Evolutionary conservation across 106 monocot species (phyloP), one percentile per base, ranked within the genome.

Genomic region (Alisma plantagoaquatica): DNA sequence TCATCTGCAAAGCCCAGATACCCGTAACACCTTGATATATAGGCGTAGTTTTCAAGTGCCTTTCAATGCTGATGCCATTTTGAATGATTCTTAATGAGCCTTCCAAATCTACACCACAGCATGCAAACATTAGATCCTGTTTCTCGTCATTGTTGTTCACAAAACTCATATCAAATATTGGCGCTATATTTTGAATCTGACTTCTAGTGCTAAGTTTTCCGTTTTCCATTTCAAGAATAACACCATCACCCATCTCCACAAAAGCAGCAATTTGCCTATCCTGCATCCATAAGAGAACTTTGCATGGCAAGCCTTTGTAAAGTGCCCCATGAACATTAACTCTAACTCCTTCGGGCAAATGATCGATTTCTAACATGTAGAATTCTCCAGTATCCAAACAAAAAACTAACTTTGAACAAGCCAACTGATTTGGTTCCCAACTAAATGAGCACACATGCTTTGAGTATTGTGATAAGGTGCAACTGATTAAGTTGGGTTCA

Each of bases 221-320:
- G 54, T 77, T 41, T 24, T 82, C 78, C 65, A 98, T 38, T 54
- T 86, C 79, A 20, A 98, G 63, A 42, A 98, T 67, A 62, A 82
- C 61, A 17, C 98, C 90, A 82, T 98, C 85, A 51, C 98, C 90
- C 84, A 90, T 90, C 52, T 90, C 98, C 14, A 72, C 77, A 67
- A 98, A 67, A 42, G 82, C 84, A 43, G 67, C 67, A 67, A 98
- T 54, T 24, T 79, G 70, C 48, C 73, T 79, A 66, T 69, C 65
- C 33, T 67, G 53, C 46, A 69, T 51, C 98, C 98, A 98, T 33
- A 90, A 32, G 62, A 98, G 74, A 9, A 51, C 66, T 56, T 71
- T 89, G 53, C 78, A 98, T 28, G 98, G 85, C 35, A 70, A 64
- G 55, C 66, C 68, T 45, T 46, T 74, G 41, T 69, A 82, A 19